A percentile compares a stretch with the other conserved stretches of the same genome.
Conservation (phyloP, 2,329 filamentous ascomycete species). For the Pseudovirgaria hyperparasitica region DNA sequence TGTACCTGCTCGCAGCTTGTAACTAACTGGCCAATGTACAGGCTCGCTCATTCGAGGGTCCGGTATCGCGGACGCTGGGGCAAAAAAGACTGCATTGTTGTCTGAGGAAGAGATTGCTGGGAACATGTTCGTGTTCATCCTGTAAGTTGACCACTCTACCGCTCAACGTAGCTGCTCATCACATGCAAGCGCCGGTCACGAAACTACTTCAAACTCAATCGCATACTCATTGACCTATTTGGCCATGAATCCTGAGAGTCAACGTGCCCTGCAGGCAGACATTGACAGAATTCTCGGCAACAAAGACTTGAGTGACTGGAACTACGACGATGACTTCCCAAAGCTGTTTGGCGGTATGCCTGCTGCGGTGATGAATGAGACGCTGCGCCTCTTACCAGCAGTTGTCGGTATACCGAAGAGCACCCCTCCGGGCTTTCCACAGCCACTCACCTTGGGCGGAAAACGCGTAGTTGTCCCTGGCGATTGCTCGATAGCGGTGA, state of each 20-base stretch:
- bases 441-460: constrained; percentile 48
- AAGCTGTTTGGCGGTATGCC: constrained; percentile 55
- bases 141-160: too few species aligned
- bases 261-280: constrained; percentile 55
- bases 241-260: constrained; percentile 50
- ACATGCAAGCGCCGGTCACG: constrained; percentile 61
- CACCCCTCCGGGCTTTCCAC: constrained; percentile 29
- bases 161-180: too few species aligned
- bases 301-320: constrained; percentile 49
- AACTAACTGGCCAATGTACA: constrained; percentile 25
- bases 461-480: constrained; percentile 45
- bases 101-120: too few species aligned
- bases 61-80: too few species aligned
- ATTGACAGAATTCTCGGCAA: constrained; percentile 52
- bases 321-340: constrained; percentile 55
- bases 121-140: too few species aligned
- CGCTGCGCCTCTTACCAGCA: constrained; percentile 58
- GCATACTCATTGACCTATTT: constrained; percentile 60
- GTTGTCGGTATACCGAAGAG: constrained; percentile 62
- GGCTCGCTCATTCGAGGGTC: constrained; percentile 22
- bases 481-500: constrained; percentile 41
- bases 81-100: constrained; percentile 42
- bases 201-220: constrained; percentile 64
- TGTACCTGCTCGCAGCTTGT: too few species aligned
- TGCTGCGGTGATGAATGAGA: constrained; percentile 67